Percentiles rank a stretch among this genome's conserved stretches.
Evolutionary conservation across 805 yeast genomes (phyloP).

Genomic region (Cyberlindnera meyerae): DNA sequence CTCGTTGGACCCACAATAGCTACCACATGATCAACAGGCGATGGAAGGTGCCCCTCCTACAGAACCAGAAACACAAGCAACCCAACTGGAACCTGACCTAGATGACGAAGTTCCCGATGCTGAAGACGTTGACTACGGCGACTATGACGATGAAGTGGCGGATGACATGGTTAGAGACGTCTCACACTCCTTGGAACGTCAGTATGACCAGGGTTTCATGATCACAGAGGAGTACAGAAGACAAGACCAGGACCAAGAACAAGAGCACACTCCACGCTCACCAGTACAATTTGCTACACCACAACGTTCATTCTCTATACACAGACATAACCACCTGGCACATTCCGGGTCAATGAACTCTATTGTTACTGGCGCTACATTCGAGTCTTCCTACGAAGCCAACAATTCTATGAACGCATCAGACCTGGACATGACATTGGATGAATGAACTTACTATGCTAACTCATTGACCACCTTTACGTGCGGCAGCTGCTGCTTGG

Average conservation of each 20-base stretch:
- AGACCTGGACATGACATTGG: slow-evolving; percentile 42
- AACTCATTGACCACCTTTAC: too few relatives aligned
- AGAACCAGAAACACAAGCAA: not conserved
- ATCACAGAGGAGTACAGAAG: slow-evolving; percentile 23
- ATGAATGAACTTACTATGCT: slow-evolving; percentile 25
- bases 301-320: slow-evolving; percentile 7
- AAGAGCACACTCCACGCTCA: slow-evolving; percentile 8
- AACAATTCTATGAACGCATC: slow-evolving; percentile 30
- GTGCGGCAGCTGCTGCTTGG: slow-evolving; percentile 3
- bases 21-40: not conserved
- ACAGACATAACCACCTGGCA: slow-evolving; percentile 6
- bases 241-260: slow-evolving; percentile 8
- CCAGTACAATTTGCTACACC: slow-evolving; percentile 21
- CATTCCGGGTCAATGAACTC: slow-evolving; percentile 8
- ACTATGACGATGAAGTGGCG: slow-evolving; percentile 33
- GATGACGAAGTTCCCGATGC: slow-evolving; percentile 16
- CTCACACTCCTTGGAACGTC: slow-evolving; percentile 19
- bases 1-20: too few relatives aligned
- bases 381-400: slow-evolving; percentile 21
- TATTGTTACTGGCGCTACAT: slow-evolving; percentile 5
- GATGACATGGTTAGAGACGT: slow-evolving; percentile 21
- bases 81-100: slow-evolving; percentile 4
- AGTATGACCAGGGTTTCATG: slow-evolving; percentile 25
- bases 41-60: slow-evolving; percentile 4
- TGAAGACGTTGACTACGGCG: slow-evolving; percentile 37